phyloP scores from a whole-genome alignment of 2,329 filamentous ascomycete species.

The Aspergillus sp. region DNA sequence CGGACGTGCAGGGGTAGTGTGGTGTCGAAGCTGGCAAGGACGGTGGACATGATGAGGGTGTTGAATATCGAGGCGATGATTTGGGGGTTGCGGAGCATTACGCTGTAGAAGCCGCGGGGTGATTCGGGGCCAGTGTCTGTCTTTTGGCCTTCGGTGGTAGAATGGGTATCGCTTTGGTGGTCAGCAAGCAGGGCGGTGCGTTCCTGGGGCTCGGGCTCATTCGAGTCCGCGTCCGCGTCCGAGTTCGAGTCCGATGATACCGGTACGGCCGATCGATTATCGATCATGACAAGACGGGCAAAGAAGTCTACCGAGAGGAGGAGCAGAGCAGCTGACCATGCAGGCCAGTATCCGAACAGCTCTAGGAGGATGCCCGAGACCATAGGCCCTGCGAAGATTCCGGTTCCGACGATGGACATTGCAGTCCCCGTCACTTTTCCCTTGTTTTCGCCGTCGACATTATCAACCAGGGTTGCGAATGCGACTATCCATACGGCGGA shows the following conservation, averaged over 20 bases:
- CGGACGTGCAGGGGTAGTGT: conserved; percentile 57
- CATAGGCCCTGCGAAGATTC: conserved; percentile 30
- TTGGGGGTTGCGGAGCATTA: conserved; percentile 43
- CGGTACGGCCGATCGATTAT: conserved; percentile 7
- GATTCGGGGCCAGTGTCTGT: neutral
- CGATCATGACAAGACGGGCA: conserved; percentile 30
- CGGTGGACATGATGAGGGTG: conserved; percentile 46
- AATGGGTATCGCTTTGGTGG: neutral
- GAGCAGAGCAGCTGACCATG: conserved; percentile 28
- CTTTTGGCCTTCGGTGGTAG: too few relatives aligned
- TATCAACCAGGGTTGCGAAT: conserved; percentile 29
- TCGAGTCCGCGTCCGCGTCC: neutral
- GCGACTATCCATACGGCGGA: conserved; percentile 34
- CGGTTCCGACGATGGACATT: conserved; percentile 26
- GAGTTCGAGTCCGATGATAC: too few relatives aligned
- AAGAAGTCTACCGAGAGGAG: conserved; percentile 30
- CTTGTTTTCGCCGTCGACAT: conserved; percentile 24
- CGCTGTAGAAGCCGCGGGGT: conserved; percentile 29
- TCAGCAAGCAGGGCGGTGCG: neutral
- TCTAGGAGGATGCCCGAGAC: conserved; percentile 28
- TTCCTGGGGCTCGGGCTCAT: neutral
- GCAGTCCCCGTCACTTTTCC: conserved; percentile 27
- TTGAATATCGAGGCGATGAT: conserved; percentile 44
- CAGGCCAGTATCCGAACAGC: conserved; percentile 31
- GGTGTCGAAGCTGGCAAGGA: conserved; percentile 56